Conservation (phyloP, 2,329 filamentous ascomycete genomes). For the Albophoma yamanashiensis region DNA sequence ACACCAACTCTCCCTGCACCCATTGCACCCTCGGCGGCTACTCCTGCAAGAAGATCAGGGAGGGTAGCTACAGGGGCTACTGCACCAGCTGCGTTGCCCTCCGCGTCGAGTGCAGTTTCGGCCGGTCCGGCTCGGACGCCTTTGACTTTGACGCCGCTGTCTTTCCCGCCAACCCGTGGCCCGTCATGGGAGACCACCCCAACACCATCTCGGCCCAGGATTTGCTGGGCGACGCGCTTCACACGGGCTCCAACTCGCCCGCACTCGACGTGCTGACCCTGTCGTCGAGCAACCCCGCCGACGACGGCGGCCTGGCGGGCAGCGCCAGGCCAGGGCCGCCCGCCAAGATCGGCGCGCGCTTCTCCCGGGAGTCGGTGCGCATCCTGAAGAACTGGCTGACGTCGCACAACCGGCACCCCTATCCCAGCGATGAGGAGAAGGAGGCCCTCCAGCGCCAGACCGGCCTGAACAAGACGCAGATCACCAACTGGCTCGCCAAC, state of each 20-base stretch:
- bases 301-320: constrained; percentile 9
- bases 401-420: constrained; percentile 71
- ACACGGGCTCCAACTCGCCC: constrained; percentile 14
- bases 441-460: constrained; percentile 68
- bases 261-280: constrained; percentile 16
- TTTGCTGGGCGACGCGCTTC: constrained; percentile 11
- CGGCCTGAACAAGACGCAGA: constrained; percentile 72
- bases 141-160: constrained; percentile 21
- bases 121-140: constrained; percentile 20
- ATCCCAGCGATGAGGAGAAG: constrained; percentile 81
- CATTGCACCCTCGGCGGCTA: constrained; percentile 42
- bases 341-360: constrained; percentile 62
- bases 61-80: constrained; percentile 49
- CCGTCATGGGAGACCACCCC: constrained; percentile 31
- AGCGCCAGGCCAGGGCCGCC: constrained; percentile 15
- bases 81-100: constrained; percentile 54
- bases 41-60: constrained; percentile 49
- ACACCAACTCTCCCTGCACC: constrained; percentile 29
- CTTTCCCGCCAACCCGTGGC: constrained; percentile 37
- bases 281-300: constrained; percentile 7
- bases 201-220: constrained; percentile 21
- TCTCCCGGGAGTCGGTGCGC: constrained; percentile 70
- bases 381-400: constrained; percentile 78
- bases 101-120: constrained; percentile 48
- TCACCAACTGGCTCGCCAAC: constrained; percentile 88